Evolutionary conservation across 2,329 filamentous ascomycete species (phyloP), one percentile per base, ranked within the genome.

Genomic region (Trichophyton simii): DNA sequence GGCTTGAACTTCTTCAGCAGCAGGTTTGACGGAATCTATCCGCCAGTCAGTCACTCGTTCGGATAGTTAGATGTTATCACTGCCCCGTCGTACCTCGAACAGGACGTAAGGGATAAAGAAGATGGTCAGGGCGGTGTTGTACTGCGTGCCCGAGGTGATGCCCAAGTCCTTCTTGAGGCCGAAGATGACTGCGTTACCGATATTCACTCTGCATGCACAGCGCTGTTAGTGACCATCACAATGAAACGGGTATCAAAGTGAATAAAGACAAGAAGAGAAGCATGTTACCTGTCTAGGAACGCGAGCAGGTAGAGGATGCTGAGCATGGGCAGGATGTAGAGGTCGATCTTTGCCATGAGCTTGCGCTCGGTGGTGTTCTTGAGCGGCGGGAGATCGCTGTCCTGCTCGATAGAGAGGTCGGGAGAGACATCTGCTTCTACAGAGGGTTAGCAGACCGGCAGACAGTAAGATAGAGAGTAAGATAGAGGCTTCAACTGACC

Each of bases 71-170:
- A 36, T 36, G 11, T 9, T 36, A 36, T 36, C 11, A 36, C 25
- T 36, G 34, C 7, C 11, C 8, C 8, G 11, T 38, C 42, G 38
- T 63, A 66, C 65, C 62, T 76, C 74, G 57, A 72, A 76, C 60
- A 88, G 68, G 67, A 88, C 78, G 70, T 91, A 92, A 0, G 88
- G 87, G 0, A 91, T 82, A 73, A 91, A 92, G 77, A 92, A 91
- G 68, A 91, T 89, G 61, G 86, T 87, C 63, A 91, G 78, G 1
- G 86, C 86, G 13, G 85, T 88, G 72, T 90, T 91, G 75, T 88
- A 91, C 68, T 88, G 76, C 3, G 70, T 78, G 25, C 79, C 75
- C 0, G 66, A 65, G 11, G 58, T 72, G 31, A 91, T 80, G 2
- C 77, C 64, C 3, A 92, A 78, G 65, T 91, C 88, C 9, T 78